phyloP scores from a whole-genome alignment of 371 early-diverging fungal genomes.

The Thermomucor indicae-seudaticae region DNA sequence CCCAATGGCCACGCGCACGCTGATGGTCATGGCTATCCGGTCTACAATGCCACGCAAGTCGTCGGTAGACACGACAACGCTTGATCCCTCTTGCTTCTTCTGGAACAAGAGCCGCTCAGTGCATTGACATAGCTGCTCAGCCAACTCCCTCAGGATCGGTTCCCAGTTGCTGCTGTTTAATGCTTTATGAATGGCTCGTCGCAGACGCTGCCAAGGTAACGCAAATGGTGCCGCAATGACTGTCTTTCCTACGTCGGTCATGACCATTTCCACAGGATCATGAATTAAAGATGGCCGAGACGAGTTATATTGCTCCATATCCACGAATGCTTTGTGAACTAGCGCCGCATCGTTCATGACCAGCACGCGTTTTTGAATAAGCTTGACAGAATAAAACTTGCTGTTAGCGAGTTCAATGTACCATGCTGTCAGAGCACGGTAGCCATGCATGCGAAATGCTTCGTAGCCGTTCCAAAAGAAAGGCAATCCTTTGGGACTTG shows the following conservation, averaged over 20 bases:
- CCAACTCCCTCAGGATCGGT: conserved; percentile 4
- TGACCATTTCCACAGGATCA: conserved; percentile 23
- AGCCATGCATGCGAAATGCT: conserved; percentile 9
- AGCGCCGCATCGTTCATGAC: conserved; percentile 26
- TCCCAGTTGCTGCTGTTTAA: conserved; percentile 12
- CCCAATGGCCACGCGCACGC: conserved; percentile 24
- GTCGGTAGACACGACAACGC: conserved; percentile 14
- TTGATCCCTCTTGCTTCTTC: conserved; percentile 1
- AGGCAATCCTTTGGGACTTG: conserved; percentile 20
- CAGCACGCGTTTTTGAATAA: conserved; percentile 29
- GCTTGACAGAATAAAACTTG: conserved; percentile 21
- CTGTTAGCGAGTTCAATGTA: conserved; percentile 16
- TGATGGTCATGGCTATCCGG: conserved; percentile 26
- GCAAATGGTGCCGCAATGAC: conserved; percentile 31
- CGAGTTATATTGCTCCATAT: conserved; percentile 35
- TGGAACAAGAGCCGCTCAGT: not conserved
- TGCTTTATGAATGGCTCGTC: conserved; percentile 23
- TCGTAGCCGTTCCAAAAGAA: conserved; percentile 23
- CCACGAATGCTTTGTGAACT: conserved; percentile 26
- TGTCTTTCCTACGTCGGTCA: conserved; percentile 34
- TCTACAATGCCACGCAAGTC: conserved; percentile 26
- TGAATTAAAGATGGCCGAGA: conserved; percentile 7
- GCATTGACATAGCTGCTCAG: not conserved
- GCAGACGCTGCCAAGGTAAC: conserved; percentile 30
- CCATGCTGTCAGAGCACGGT: conserved; percentile 30